Base-by-base conservation (phyloP, 1,139 yeast species). In the Diutina siamensis region DNA sequence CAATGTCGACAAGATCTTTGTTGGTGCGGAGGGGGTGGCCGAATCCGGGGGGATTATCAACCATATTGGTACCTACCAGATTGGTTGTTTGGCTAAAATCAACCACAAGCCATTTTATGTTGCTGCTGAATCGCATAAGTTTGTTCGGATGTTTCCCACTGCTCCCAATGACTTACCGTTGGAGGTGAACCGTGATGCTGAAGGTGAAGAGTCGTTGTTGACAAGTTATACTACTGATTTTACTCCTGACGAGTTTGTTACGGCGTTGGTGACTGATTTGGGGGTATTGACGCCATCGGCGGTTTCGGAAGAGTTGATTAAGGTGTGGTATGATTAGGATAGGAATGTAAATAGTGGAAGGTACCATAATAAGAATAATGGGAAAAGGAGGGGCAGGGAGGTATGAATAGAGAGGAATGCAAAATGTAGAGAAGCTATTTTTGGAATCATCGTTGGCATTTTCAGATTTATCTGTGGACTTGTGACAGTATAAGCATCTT, bases 1-100 rank as follows among this genome's bases (percentile, higher is more conserved):
- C 61, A 83, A 83, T 60, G 89, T 89, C 13, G 95, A 89, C 65
- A 89, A 92, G 64, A 84, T 94, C 8, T 76, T 94, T 52, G 94
- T 92, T 51, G 99, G 99, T 48, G 98, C 98, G 1, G 98, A 92
- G 64, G 99, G 99, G 52, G 98, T 92, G 4, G 95, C 96, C 2
- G 99, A 92, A 68, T 83, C 94, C 61, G 99, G 99, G 48, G 99
- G 99, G 35, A 88, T 94, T 46, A 89, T 92, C 55, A 92, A 92
- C 62, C 94, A 89, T 58, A 84, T 94, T 52, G 99, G 99, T 3
- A 81, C 95, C 1, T 92, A 87, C 62, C 97, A 94, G 57, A 83
- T 92, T 46, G 97, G 97, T 22, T 94, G 94, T 47, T 67, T 94
- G 52, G 97, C 98, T 4, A 83, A 85, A 55, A 80, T 84, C 49